Evolutionary conservation across 352 stramenopile genomes (phyloP), one percentile per base, ranked within the genome.

Genomic region (Phytophthora cryptogea): DNA sequence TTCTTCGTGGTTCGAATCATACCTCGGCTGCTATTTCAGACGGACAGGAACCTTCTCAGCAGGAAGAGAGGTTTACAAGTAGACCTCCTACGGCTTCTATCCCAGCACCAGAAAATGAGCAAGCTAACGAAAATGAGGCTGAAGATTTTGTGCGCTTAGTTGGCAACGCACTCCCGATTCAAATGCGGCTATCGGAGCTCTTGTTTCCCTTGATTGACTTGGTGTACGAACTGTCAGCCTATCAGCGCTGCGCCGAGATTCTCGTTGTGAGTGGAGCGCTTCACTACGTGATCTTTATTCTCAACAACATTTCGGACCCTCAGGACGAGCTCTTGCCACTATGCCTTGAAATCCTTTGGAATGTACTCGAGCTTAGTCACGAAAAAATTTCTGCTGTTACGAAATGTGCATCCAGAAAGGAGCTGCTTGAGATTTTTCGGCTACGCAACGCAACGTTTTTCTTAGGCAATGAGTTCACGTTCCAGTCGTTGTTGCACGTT

Each of bases 341-440:
- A n/a, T 90, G 82, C 41, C 60, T 94, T 2, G 78, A 80, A 14
- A 85, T 75, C n/a, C 53, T 90, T 8, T 94, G 81, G 84, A 92
- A 90, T 57, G 75, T 90, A 6, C 63, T 94, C 0, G 78, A 94
- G 56, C 66, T 86, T 8, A 74, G 76, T 44, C 74, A 88, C 7
- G 72, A 86, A 16, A 89, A 86, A 50, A 70, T 80, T 27, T 68
- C 67, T 20, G 52, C 60, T 0, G 32, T 86, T 8, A 55, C 51
- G 5, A 81, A 63, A 27, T 88, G 78, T 39, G 39, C 33, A 0
- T 86, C 82, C 5, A 70, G 84, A 20, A 76, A 76, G 9, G 76
- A 90, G 51, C 40, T 94, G 16, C 59, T 92, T 8, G 61, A 83
- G 20, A 59, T 76, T 16, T 91, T 87, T 39, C 74, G 84, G 1